phyloP scores from a whole-genome alignment of 2,329 filamentous ascomycete genomes.

The Talaromyces sp. region DNA sequence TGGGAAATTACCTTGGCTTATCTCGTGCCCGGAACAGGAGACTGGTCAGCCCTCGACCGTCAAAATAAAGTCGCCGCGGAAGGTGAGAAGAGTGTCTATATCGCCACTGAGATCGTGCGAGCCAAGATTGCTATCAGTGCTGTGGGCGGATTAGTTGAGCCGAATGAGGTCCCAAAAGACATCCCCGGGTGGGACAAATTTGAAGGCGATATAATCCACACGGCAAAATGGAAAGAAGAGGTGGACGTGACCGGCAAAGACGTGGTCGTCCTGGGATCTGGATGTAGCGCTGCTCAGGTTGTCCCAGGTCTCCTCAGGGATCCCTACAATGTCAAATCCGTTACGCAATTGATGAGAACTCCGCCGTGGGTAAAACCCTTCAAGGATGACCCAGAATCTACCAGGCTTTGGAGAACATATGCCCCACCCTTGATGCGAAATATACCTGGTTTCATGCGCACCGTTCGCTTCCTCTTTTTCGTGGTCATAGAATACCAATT shows the following conservation, averaged over 20 bases:
- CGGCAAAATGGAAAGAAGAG: conserved; percentile 51
- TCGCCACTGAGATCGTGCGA: conserved; percentile 47
- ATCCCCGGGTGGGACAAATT: conserved; percentile 51
- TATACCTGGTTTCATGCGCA: conserved; percentile 47
- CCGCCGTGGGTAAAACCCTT: conserved; percentile 51
- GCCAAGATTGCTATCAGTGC: conserved; percentile 52
- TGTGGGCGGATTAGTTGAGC: conserved; percentile 54
- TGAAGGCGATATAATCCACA: conserved; percentile 53
- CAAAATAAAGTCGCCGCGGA: conserved; percentile 37
- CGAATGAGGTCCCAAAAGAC: conserved; percentile 44
- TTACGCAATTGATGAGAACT: conserved; percentile 56
- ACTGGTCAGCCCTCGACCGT: conserved; percentile 46
- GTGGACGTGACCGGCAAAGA: conserved; percentile 51
- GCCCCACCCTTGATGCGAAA: conserved; percentile 40
- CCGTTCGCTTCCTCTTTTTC: conserved; percentile 43
- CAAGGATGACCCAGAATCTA: not conserved
- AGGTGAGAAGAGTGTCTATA: conserved; percentile 44
- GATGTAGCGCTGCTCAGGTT: conserved; percentile 54
- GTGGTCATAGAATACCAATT: conserved; percentile 36
- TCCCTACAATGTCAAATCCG: conserved; percentile 47
- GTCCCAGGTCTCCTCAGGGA: conserved; percentile 47
- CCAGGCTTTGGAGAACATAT: conserved; percentile 42
- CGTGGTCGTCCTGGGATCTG: conserved; percentile 54
- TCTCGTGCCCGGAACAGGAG: conserved; percentile 49
- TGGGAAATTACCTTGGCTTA: conserved; percentile 52